These are phyloP conservation scores for Penicillium coprophilum DNA, from an alignment of 495 filamentous ascomycete species.

Conservation along the genomic window DNA sequence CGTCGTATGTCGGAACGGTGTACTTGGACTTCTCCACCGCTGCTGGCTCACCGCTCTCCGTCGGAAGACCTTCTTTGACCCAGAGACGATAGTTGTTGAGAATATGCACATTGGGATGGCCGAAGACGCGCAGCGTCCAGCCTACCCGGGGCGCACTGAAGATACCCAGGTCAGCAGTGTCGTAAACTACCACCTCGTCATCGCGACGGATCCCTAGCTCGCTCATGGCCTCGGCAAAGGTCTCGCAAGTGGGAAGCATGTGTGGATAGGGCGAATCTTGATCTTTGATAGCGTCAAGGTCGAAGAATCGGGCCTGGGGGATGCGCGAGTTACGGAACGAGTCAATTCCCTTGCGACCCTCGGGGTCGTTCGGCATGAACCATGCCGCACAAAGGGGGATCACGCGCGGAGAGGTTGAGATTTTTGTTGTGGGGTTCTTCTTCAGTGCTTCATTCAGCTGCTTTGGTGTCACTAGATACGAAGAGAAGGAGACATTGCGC, in stretches of 20 bases:
- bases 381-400: constrained; percentile 89
- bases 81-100: constrained; percentile 93
- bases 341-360: constrained; percentile 70
- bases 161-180: constrained; percentile 82
- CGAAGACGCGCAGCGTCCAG: constrained; percentile 89
- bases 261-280: constrained; percentile 86
- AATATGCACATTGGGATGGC: constrained; percentile 85
- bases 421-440: constrained; percentile 69
- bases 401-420: constrained; percentile 73
- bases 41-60: constrained; percentile 72
- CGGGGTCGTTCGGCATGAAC: constrained; percentile 89
- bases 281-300: constrained; percentile 88
- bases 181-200: constrained; percentile 91
- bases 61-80: constrained; percentile 77
- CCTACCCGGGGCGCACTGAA: constrained; percentile 91
- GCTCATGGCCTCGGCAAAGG: constrained; percentile 86
- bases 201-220: constrained; percentile 79
- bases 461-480: constrained; percentile 80
- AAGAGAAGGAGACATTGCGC: constrained; percentile 59
- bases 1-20: constrained; percentile 52
- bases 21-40: constrained; percentile 57
- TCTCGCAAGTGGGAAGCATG: constrained; percentile 83
- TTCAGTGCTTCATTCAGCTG: constrained; percentile 78
- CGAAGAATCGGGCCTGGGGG: constrained; percentile 90
- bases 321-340: constrained; percentile 77